Percentiles rank a stretch among this genome's conserved stretches.
Conservation (phyloP, 805 yeast genomes). For the Debaryomyces hansenii region DNA sequence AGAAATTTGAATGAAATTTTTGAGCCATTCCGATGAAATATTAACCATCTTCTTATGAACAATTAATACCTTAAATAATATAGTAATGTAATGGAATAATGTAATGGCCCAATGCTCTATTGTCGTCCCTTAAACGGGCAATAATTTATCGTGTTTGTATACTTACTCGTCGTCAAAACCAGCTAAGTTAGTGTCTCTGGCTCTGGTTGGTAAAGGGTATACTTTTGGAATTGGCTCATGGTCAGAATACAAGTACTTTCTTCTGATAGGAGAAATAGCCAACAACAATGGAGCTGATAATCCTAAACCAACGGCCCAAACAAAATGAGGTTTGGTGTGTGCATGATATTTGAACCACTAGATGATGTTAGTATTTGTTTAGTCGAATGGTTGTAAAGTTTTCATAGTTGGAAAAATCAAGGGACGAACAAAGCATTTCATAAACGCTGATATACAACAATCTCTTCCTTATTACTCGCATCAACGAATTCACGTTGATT, state of each 20-base stretch:
- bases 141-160: background rate
- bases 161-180: constrained; percentile 53
- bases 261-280: constrained; percentile 65
- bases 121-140: too few relatives aligned
- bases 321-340: constrained; percentile 73
- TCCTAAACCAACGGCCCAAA: constrained; percentile 65
- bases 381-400: too few relatives aligned
- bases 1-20: background rate
- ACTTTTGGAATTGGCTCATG: constrained; percentile 65
- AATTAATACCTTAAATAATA: background rate
- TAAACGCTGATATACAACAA: too few relatives aligned
- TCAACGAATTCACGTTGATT: too few relatives aligned
- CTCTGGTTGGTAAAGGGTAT: constrained; percentile 56
- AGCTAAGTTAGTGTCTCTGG: constrained; percentile 47
- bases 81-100: background rate
- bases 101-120: too few relatives aligned
- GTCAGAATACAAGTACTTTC: constrained; percentile 63
- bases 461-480: too few relatives aligned
- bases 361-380: constrained; percentile 1
- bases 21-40: background rate
- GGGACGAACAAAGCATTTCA: too few relatives aligned
- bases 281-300: constrained; percentile 66
- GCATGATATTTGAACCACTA: constrained; percentile 77
- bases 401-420: too few relatives aligned
- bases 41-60: background rate